Base-by-base conservation (phyloP, 2,329 filamentous ascomycete genomes). In the Fusarium nelsonii region DNA sequence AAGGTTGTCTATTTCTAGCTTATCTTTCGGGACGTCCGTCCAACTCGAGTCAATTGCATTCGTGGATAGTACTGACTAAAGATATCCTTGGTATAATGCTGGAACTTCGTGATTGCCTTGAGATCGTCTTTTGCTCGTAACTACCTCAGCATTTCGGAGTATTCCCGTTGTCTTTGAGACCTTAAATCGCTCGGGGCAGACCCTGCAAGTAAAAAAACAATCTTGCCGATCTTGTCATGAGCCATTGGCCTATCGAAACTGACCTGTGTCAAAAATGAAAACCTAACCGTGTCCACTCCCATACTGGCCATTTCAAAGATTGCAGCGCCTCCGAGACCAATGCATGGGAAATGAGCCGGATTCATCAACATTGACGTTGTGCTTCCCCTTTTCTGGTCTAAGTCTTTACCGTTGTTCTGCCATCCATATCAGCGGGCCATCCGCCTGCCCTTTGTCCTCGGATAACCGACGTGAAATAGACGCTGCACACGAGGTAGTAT, bases 231-330 rank as follows among this genome's bases (percentile, higher is more conserved):
- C 68, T 52, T 55, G 39, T 41, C 49, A 60, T 40, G 52, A 61
- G 58, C 55, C 69, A 70, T 74, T 73, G 70, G 45, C 72, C 71
- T 74, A 74, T 74, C 46, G 64, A 58, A 58, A 43, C 58, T 53
- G 37, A 33, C 54, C 41, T 63, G 53, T 46, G 28, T 43, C 54
- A 59, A 58, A 65, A 54, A 49, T 26, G 26, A 65, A 46, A 45
- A 7, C 8, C 12, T 10, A 46, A 37, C 30, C 10, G 59, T 61
- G 50, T 63, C 70, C 67, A 72, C 60, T 71, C 63, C 59, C 44
- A 37, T 56, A 32, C 58, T 33, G 62, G 36, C 43, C 23, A 62
- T 63, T 68, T 59, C 57, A 59, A 63, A 71, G 56, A 61, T 59
- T 67, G 51, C 44, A 65, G 65, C 34, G 44, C 57, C 52, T 39